A percentile compares a stretch with the other conserved stretches of the same genome.
phyloP scores from a whole-genome alignment of 768 basidiomycete genomes.

The Chiua virens region DNA sequence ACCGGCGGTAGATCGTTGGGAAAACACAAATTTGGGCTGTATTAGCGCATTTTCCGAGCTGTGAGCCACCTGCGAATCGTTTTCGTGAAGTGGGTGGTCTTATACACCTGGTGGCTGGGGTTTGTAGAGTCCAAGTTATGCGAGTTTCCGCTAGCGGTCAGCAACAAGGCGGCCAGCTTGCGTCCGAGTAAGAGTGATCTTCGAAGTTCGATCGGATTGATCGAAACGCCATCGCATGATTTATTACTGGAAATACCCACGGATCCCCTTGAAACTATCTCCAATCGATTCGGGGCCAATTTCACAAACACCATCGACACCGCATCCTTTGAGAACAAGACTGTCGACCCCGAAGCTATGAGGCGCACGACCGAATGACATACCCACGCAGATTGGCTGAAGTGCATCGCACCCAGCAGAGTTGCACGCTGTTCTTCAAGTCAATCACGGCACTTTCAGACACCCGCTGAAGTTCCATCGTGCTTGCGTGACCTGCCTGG shows the following conservation, averaged over 20 bases:
- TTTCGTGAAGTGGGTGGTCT: too few relatives aligned
- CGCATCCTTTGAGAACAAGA: conserved; percentile 44
- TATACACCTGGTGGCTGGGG: too few relatives aligned
- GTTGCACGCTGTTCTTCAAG: conserved; percentile 45
- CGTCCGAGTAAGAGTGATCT: too few relatives aligned
- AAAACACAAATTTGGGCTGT: too few relatives aligned
- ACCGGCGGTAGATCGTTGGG: too few relatives aligned
- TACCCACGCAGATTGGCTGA: conserved; percentile 60
- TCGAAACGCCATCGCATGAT: too few relatives aligned
- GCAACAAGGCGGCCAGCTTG: too few relatives aligned
- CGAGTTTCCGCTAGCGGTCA: too few relatives aligned
- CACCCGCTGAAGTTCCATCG: conserved; percentile 43
- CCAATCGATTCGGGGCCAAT: conserved; percentile 61
- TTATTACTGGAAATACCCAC: conserved; percentile 64
- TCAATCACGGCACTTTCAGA: conserved; percentile 47
- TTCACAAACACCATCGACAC: conserved; percentile 51
- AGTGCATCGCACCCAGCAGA: conserved; percentile 50
- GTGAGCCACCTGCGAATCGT: too few relatives aligned
- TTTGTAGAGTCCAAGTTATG: too few relatives aligned
- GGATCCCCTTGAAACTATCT: conserved; percentile 57
- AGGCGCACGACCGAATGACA: conserved; percentile 3
- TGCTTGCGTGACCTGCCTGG: conserved; percentile 41
- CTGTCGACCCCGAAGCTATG: conserved; percentile 37
- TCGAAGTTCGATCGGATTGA: too few relatives aligned
- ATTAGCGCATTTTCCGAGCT: too few relatives aligned